phyloP scores from a whole-genome alignment of 169 alveolate genomes.

The Cryptosporidium viatorum region DNA sequence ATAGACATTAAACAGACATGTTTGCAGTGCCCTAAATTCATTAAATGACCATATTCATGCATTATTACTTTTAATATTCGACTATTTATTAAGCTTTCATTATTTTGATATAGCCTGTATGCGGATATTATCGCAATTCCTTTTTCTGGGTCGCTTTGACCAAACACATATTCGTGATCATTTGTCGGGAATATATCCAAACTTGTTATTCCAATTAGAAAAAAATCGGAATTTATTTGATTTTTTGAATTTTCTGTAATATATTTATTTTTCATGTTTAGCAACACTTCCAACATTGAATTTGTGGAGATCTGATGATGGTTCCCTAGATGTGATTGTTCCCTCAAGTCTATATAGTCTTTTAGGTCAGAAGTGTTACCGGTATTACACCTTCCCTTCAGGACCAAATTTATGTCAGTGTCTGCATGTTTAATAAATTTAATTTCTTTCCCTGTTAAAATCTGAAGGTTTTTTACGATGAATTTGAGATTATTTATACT shows the following conservation, averaged over 20 bases:
- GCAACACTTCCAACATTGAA: conserved; percentile 32
- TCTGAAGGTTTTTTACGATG: conserved; percentile 15
- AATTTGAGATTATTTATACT: conserved; percentile 14
- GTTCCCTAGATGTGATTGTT: not conserved
- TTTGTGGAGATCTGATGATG: conserved; percentile 32
- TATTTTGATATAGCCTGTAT: conserved; percentile 25
- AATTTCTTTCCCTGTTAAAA: conserved; percentile 26
- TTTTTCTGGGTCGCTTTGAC: conserved; percentile 70
- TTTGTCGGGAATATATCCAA: conserved; percentile 54
- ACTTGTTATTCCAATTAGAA: conserved; percentile 61
- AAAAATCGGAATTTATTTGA: not conserved
- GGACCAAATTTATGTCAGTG: not conserved
- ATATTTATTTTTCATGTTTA: conserved; percentile 4
- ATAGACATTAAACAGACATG: conserved; percentile 44
- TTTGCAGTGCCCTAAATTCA: conserved; percentile 39
- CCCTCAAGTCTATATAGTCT: too few species aligned
- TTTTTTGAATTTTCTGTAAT: not conserved
- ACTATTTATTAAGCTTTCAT: conserved; percentile 7
- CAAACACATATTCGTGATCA: conserved; percentile 34
- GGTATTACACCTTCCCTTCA: conserved; percentile 17
- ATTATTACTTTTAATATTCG: conserved; percentile 49
- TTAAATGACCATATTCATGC: conserved; percentile 64
- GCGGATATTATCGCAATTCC: conserved; percentile 69
- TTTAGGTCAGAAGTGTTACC: not conserved
- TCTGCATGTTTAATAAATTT: conserved; percentile 16